A percentile compares a stretch with the other conserved stretches of the same genome.
Evolutionary conservation across 371 early-diverging fungal genomes (phyloP).

Genomic region (Haplosporangium sp.): DNA sequence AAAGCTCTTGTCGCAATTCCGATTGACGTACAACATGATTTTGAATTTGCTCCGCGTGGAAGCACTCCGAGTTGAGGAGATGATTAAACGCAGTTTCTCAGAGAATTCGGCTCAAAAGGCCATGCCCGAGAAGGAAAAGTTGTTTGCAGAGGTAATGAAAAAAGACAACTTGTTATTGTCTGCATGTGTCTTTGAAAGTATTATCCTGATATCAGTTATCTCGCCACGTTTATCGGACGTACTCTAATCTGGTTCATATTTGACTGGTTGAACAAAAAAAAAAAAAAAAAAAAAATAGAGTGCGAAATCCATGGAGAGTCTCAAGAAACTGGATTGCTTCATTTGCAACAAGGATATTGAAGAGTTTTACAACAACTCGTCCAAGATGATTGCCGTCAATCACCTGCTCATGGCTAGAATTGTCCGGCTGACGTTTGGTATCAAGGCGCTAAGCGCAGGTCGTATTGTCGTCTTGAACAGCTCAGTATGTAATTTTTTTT

Average conservation of each 20-base stretch:
- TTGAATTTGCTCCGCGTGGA: constrained; percentile 97
- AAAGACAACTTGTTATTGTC: not conserved
- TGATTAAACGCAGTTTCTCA: constrained; percentile 98
- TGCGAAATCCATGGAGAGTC: constrained; percentile 64
- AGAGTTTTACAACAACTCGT: constrained; percentile 76
- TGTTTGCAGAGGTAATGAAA: constrained; percentile 64
- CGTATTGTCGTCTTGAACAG: constrained; percentile 81
- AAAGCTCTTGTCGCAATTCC: constrained; percentile 97
- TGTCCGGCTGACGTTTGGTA: constrained; percentile 69
- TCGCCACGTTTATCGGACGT: not conserved
- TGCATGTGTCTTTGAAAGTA: too few relatives aligned
- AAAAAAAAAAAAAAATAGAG: constrained; percentile 50
- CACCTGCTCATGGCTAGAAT: constrained; percentile 73
- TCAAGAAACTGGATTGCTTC: constrained; percentile 81
- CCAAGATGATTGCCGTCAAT: constrained; percentile 66
- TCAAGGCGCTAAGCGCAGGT: constrained; percentile 73
- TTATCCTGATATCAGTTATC: too few relatives aligned
- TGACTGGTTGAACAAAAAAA: constrained; percentile 37
- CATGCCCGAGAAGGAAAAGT: constrained; percentile 78
- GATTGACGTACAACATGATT: constrained; percentile 99
- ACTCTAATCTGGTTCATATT: not conserved
- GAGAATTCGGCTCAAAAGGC: constrained; percentile 86
- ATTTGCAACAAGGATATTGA: constrained; percentile 86
- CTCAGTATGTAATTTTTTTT: constrained; percentile 53
- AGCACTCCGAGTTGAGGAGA: constrained; percentile 96